A percentile compares a stretch with the other conserved stretches of the same genome.
Conservation (phyloP, 768 basidiomycete species). For the Megacollybia marginata region DNA sequence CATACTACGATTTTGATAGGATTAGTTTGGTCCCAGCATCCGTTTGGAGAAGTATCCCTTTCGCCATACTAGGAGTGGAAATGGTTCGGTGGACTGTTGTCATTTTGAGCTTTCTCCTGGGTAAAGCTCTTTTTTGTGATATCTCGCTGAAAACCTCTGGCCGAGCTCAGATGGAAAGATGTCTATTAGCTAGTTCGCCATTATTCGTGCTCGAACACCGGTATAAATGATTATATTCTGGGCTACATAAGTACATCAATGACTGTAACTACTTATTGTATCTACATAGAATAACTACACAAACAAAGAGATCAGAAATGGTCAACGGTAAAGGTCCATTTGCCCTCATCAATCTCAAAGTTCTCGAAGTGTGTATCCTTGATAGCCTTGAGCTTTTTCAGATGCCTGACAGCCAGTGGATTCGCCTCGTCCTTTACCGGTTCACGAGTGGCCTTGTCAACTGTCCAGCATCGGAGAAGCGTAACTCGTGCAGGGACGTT, state of each 20-base stretch:
- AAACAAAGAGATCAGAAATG: constrained; percentile 57
- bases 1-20: constrained; percentile 41
- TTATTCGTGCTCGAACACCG: too few species aligned
- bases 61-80: constrained; percentile 25
- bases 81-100: constrained; percentile 34
- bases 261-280: constrained; percentile 11
- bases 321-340: constrained; percentile 91
- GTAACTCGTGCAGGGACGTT: constrained; percentile 81
- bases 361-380: constrained; percentile 78
- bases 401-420: constrained; percentile 58
- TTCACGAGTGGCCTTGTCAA: constrained; percentile 86
- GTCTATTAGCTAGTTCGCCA: too few species aligned
- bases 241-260: constrained; percentile 10
- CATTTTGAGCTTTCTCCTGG: background rate
- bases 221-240: background rate
- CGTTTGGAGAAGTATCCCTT: constrained; percentile 30
- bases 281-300: constrained; percentile 6
- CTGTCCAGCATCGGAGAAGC: constrained; percentile 77
- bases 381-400: constrained; percentile 80
- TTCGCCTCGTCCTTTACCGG: constrained; percentile 79
- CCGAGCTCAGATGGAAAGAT: too few species aligned
- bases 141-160: too few species aligned
- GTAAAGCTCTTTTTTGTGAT: too few species aligned
- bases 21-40: constrained; percentile 35
- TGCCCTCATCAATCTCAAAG: constrained; percentile 75